phyloP scores from a whole-genome alignment of 2,329 filamentous ascomycete species.

The Alternaria incomplexa region DNA sequence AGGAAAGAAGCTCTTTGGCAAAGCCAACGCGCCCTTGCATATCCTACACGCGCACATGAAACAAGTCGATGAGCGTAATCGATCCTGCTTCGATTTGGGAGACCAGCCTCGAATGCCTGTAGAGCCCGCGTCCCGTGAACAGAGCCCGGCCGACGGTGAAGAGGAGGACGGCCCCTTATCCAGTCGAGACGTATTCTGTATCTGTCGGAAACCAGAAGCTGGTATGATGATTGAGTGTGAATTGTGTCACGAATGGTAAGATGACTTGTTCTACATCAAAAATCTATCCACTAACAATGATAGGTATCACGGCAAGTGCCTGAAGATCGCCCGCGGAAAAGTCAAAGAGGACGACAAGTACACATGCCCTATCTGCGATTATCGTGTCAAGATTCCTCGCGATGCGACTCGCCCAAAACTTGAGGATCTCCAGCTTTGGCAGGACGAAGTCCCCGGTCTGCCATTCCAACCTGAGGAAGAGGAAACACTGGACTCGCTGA shows the following conservation, averaged over 20 bases:
- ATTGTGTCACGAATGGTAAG: conserved; percentile 94
- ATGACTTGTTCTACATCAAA: conserved; percentile 14
- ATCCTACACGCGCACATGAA: conserved; percentile 95
- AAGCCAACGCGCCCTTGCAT: conserved; percentile 94
- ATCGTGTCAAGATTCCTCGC: conserved; percentile 93
- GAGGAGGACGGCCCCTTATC: conserved; percentile 55
- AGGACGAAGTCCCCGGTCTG: conserved; percentile 77
- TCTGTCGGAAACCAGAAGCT: conserved; percentile 89
- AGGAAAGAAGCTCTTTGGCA: conserved; percentile 96
- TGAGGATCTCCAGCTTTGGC: conserved; percentile 84
- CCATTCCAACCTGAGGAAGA: conserved; percentile 98
- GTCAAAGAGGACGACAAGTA: conserved; percentile 99
- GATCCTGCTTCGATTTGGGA: conserved; percentile 86
- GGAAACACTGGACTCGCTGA: conserved; percentile 81
- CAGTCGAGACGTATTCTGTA: conserved; percentile 88
- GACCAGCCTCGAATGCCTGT: conserved; percentile 90
- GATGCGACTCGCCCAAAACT: conserved; percentile 95
- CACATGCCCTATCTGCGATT: conserved; percentile 97
- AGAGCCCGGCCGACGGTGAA: conserved; percentile 62
- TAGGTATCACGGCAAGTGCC: conserved; percentile 96
- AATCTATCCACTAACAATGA: conserved; percentile 31
- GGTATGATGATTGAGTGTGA: conserved; percentile 99
- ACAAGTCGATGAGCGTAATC: conserved; percentile 87
- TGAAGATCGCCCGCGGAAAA: conserved; percentile 96
- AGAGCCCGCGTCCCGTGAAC: conserved; percentile 88